Conservation (phyloP, 306 rosid species). For the Cucurbita moschata region DNA sequence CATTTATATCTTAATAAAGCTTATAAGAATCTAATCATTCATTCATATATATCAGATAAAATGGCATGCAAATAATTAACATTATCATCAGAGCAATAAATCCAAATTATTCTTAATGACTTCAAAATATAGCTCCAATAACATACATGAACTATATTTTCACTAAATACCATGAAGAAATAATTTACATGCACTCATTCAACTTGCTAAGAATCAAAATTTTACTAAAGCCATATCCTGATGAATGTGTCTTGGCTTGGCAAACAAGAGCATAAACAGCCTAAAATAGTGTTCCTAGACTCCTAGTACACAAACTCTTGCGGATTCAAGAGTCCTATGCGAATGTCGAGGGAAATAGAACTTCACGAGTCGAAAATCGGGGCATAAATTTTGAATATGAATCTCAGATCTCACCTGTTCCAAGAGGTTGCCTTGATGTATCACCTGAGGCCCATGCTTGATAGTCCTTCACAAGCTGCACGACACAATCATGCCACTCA, state of each 20-base stretch:
- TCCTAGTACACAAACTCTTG: not conserved
- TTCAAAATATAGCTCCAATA: not conserved
- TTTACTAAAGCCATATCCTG: not conserved
- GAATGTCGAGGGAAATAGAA: not conserved
- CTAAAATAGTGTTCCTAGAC: not conserved
- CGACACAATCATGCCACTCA: conserved; percentile 1
- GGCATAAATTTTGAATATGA: conserved; percentile 3
- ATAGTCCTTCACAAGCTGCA: conserved; percentile 91
- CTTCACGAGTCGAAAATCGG: conserved; percentile 2
- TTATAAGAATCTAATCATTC: not conserved
- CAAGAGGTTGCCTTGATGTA: conserved; percentile 67
- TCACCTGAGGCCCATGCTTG: conserved; percentile 84
- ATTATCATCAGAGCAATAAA: not conserved
- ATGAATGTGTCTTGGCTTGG: not conserved
- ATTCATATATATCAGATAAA: not conserved
- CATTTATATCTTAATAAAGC: not conserved
- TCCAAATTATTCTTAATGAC: not conserved
- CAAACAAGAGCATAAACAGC: not conserved
- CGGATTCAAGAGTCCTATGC: not conserved
- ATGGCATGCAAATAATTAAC: not conserved
- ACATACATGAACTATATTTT: not conserved
- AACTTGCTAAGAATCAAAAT: not conserved
- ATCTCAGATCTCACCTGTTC: conserved; percentile 51
- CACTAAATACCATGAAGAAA: not conserved
- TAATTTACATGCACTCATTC: not conserved